Evolutionary conservation across 176 grass and related monocot species (phyloP), one percentile per base, ranked within the genome.

Genomic region (Carex pumila): DNA sequence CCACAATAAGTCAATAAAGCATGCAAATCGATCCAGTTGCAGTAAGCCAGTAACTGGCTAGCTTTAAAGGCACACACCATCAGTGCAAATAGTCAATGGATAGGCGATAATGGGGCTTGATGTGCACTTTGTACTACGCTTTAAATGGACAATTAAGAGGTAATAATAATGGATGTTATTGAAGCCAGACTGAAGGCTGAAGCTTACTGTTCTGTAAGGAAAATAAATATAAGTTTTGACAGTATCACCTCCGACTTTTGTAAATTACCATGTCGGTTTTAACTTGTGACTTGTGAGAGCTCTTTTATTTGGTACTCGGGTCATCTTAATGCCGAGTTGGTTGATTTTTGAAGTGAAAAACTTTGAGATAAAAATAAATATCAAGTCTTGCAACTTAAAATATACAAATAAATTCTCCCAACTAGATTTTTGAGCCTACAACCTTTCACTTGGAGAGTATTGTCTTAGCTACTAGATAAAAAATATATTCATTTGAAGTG

Each of bases 71-170:
- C 71, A 74, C 19, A 29, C 9, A 50, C 71, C 71, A 74, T 74
- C 8, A 11, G 10, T 74, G 45, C 71, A 74, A 74, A 74, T 73
- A 73, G 43, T 74, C 71, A 74, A 74, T 50, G 71, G 71, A 74
- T 52, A 19, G 52, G 43, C 5, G 43, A 74, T 74, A 49, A 74
- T 74, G 70, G 39, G n/a, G 3, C 45, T 50, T 74, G 70, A 52
- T 31, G 66, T 69, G 66, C 11, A 72, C n/a, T 25, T 74, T 52
- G 71, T 74, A 52, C 71, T 52, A 74, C 19, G 18, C n/a, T 73
- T 74, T 74, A 50, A 74, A 74, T 74, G 43, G 30, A 12, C 32
- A 45, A 52, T 74, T 75, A 75, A 75, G 71, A 75, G 71, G 45
- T 52, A 22, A 74, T 30, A 75, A 52, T 29, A 29, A 53, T 69